Percentiles rank a stretch among this genome's conserved stretches.
phyloP scores from a whole-genome alignment of 2,329 filamentous ascomycete genomes.

The Fusarium sp. region DNA sequence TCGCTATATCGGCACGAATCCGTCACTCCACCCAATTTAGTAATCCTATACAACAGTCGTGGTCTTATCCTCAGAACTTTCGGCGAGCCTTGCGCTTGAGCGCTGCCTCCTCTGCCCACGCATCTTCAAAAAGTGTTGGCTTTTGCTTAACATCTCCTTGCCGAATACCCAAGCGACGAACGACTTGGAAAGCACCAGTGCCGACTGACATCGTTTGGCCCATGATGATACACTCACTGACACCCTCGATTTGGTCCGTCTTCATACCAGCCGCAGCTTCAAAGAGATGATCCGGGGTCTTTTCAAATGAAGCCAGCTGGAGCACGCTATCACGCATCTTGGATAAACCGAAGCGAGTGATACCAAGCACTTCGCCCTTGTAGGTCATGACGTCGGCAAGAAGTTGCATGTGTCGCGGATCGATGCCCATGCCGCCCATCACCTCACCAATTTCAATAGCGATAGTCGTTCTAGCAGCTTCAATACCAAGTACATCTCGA shows the following conservation, averaged over 20 bases:
- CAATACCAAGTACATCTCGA: constrained; percentile 88
- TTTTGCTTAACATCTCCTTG: constrained; percentile 67
- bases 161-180: constrained; percentile 77
- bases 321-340: constrained; percentile 97
- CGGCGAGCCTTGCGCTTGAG: constrained; percentile 37
- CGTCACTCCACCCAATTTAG: neutral
- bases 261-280: constrained; percentile 94
- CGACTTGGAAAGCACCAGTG: constrained; percentile 91
- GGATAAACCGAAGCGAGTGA: constrained; percentile 93
- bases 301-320: constrained; percentile 95
- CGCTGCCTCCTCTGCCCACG: constrained; percentile 57
- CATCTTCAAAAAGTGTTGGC: constrained; percentile 78
- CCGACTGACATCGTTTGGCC: constrained; percentile 93
- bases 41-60: neutral
- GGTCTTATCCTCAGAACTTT: constrained; percentile 13
- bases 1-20: constrained; percentile 19
- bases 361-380: constrained; percentile 96
- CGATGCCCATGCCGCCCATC: constrained; percentile 95
- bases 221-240: constrained; percentile 98
- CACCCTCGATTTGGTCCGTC: constrained; percentile 90
- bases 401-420: constrained; percentile 97
- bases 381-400: constrained; percentile 99
- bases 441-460: constrained; percentile 87
- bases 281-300: constrained; percentile 97
- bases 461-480: constrained; percentile 91